These are phyloP conservation scores for Geranium incanum DNA, from an alignment of 441 rosid genomes.

Conservation along the genomic window DNA sequence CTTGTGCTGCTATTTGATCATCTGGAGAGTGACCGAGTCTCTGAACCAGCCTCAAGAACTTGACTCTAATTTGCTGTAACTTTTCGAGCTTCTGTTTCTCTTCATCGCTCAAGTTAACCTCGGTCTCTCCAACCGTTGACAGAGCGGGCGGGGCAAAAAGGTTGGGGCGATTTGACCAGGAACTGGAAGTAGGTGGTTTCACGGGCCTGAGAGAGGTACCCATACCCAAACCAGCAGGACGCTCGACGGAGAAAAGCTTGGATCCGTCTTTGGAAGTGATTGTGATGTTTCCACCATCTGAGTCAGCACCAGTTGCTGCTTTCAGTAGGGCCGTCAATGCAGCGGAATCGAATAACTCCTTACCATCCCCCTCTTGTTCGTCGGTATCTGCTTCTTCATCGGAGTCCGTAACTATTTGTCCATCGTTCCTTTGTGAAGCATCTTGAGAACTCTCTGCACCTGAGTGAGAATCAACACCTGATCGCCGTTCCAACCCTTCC, in stretches of 20 bases:
- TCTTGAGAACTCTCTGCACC: conserved; percentile 46
- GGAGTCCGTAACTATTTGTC: conserved; percentile 71
- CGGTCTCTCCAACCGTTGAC: conserved; percentile 36
- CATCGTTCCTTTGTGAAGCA: conserved; percentile 54
- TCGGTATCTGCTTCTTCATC: conserved; percentile 72
- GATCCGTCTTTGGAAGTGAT: conserved; percentile 79
- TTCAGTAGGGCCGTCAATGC: conserved; percentile 85
- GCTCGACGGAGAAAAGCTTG: conserved; percentile 80
- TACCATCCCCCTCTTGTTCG: conserved; percentile 40
- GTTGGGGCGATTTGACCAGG: conserved; percentile 48
- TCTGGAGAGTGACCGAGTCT: conserved; percentile 72
- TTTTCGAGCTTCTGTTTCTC: conserved; percentile 68
- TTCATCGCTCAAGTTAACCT: conserved; percentile 63
- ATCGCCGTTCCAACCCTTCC: conserved; percentile 63
- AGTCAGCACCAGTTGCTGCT: conserved; percentile 70
- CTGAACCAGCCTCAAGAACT: conserved; percentile 78
- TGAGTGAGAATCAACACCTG: conserved; percentile 38
- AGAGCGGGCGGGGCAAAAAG: conserved; percentile 41
- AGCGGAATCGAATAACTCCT: conserved; percentile 80
- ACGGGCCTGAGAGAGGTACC: conserved; percentile 60
- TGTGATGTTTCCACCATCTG: conserved; percentile 51
- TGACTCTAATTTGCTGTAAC: conserved; percentile 66
- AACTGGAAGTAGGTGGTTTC: conserved; percentile 23
- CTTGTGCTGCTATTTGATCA: conserved; percentile 73
- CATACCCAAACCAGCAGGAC: conserved; percentile 89